Conservation (phyloP, 2,329 filamentous ascomycete species). For the Colletotrichum navitas region DNA sequence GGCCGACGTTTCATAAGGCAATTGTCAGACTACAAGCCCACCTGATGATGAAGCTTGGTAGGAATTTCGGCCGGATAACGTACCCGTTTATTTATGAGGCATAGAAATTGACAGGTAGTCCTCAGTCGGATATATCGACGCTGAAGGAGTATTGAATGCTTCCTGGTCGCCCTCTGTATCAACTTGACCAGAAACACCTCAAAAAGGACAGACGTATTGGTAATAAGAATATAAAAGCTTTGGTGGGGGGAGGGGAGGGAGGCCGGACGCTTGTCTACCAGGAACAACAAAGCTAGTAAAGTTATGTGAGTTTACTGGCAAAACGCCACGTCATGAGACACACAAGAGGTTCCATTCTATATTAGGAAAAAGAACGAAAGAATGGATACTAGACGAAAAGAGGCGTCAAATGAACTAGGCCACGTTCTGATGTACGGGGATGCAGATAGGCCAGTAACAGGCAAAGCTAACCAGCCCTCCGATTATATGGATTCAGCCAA, state of each 20-base stretch:
- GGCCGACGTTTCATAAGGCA: not conserved
- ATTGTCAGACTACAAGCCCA: not conserved
- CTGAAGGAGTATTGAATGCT: not conserved
- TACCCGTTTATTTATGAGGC: too few species aligned
- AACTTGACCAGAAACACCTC: not conserved
- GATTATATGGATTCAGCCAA: not conserved
- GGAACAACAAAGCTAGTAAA: not conserved
- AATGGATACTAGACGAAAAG: not conserved
- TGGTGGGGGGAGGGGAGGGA: too few species aligned
- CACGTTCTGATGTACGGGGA: not conserved
- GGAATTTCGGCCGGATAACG: not conserved
- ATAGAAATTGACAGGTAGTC: not conserved
- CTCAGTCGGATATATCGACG: too few species aligned
- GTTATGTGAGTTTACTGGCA: not conserved
- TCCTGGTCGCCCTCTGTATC: not conserved
- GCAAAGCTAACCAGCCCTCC: not conserved
- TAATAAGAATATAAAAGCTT: not conserved
- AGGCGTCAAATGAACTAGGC: not conserved
- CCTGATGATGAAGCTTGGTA: not conserved
- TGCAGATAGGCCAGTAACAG: not conserved
- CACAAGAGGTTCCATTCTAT: not conserved
- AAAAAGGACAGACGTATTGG: too few species aligned
- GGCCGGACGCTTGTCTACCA: too few species aligned
- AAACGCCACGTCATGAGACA: not conserved
- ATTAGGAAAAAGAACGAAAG: not conserved